Evolutionary conservation across 352 stramenopile species (phyloP).

Genomic region (Blastocystis sp.): DNA sequence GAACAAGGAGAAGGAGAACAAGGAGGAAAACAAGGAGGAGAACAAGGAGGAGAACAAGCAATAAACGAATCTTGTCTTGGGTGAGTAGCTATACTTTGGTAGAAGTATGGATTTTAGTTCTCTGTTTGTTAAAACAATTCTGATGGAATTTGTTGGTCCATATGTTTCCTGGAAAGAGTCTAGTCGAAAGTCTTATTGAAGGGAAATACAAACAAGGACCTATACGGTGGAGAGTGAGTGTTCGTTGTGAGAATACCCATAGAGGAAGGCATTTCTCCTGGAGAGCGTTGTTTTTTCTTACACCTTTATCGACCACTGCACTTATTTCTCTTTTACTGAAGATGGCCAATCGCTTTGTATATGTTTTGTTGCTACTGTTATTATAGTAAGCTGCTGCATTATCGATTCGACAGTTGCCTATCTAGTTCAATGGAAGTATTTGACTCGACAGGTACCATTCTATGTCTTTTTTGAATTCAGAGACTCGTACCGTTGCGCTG

Average conservation of each 20-base stretch:
- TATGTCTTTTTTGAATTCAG: not conserved
- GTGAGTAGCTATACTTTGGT: conserved; percentile 28
- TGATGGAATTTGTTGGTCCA: not conserved
- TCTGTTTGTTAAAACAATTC: not conserved
- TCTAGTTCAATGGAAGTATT: not conserved
- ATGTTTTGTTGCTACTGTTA: not conserved
- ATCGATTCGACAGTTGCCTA: not conserved
- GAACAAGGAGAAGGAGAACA: conserved; percentile 2
- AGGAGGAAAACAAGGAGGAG: conserved; percentile 6
- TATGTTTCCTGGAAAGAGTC: not conserved
- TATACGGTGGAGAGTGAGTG: not conserved
- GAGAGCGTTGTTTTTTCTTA: not conserved
- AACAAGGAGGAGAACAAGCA: conserved; percentile 2
- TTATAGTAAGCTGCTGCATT: not conserved
- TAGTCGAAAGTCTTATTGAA: not conserved
- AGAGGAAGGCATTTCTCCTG: not conserved
- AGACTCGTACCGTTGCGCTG: not conserved
- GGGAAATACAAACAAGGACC: not conserved
- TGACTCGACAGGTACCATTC: not conserved
- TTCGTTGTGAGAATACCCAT: not conserved
- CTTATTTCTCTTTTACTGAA: not conserved
- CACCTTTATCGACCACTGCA: not conserved
- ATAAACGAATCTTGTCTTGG: not conserved
- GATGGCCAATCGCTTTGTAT: not conserved
- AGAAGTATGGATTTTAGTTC: not conserved